Conservation (phyloP, 139 green algal genomes). For the Pedinophyceae sp. region DNA sequence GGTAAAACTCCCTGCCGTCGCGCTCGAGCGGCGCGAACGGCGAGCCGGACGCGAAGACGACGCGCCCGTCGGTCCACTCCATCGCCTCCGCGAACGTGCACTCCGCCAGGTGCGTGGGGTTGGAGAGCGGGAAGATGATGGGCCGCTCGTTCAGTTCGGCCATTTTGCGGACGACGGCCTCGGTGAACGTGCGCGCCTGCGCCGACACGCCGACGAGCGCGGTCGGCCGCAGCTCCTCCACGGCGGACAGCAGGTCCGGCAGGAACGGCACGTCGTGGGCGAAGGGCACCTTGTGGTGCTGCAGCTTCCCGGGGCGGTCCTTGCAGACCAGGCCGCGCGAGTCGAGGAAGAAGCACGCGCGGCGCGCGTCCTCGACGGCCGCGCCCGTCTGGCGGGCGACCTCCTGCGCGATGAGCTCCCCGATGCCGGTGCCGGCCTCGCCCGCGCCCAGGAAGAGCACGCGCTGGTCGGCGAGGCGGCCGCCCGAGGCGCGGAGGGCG, state of each 20-base stretch:
- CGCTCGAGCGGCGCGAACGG: constrained; percentile 46
- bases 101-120: constrained; percentile 73
- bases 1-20: constrained; percentile 4
- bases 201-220: constrained; percentile 30
- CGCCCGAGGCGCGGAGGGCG: constrained; percentile 31
- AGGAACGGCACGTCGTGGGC: constrained; percentile 43
- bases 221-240: constrained; percentile 26
- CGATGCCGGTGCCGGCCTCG: constrained; percentile 57
- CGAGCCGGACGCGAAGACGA: constrained; percentile 70
- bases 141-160: constrained; percentile 37
- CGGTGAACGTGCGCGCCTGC: constrained; percentile 19
- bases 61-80: constrained; percentile 33
- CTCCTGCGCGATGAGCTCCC: constrained; percentile 48
- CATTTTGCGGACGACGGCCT: constrained; percentile 24
- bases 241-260: constrained; percentile 21
- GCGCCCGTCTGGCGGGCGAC: not conserved
- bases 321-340: constrained; percentile 1
- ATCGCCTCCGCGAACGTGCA: constrained; percentile 65
- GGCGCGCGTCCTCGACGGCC: constrained; percentile 13
- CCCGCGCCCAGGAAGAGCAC: constrained; percentile 60
- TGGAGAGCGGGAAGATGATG: constrained; percentile 83
- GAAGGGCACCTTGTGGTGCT: constrained; percentile 71
- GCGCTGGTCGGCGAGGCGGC: constrained; percentile 26
- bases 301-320: constrained; percentile 9
- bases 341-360: constrained; percentile 55